phyloP scores from a whole-genome alignment of 2,329 filamentous ascomycete species.

The Capronia epimyces region DNA sequence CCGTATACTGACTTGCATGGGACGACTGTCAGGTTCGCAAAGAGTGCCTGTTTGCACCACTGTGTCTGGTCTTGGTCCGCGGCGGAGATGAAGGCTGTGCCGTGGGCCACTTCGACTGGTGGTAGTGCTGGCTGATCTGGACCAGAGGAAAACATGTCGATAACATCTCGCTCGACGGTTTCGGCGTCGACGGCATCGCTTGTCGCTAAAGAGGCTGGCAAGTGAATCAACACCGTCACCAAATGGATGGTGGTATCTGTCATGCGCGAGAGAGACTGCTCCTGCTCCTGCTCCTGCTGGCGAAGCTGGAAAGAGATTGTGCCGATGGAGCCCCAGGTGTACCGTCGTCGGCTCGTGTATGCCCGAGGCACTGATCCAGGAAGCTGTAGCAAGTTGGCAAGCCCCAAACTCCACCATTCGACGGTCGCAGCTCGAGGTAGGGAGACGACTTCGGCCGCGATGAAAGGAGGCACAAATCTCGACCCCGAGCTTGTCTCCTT shows the following conservation, averaged over 20 bases:
- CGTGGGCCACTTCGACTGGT: conserved; percentile 9
- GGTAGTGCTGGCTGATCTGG: neutral
- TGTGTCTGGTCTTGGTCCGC: neutral
- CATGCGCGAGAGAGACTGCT: neutral
- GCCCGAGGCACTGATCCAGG: conserved; percentile 4
- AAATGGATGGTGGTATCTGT: conserved; percentile 2
- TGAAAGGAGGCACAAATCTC: conserved; percentile 56
- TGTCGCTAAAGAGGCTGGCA: neutral
- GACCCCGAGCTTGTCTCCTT: conserved; percentile 13
- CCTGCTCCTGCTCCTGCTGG: neutral
- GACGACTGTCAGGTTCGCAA: conserved; percentile 11
- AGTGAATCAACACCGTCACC: conserved; percentile 6
- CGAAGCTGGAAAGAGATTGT: neutral
- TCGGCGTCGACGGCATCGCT: neutral
- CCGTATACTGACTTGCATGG: conserved; percentile 45
- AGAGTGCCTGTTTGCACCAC: conserved; percentile 7
- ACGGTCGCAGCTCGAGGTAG: conserved; percentile 68
- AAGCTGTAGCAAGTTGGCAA: conserved; percentile 38
- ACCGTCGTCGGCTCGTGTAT: neutral
- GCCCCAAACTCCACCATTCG: conserved; percentile 78
- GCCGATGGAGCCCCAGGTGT: conserved; percentile 9
- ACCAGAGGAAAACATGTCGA: neutral
- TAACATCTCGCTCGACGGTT: neutral
- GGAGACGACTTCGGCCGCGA: conserved; percentile 68
- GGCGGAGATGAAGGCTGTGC: conserved; percentile 17